These are phyloP conservation scores for Fusarium buxicola DNA, from an alignment of 2,329 filamentous ascomycete species.

Conservation along the genomic window DNA sequence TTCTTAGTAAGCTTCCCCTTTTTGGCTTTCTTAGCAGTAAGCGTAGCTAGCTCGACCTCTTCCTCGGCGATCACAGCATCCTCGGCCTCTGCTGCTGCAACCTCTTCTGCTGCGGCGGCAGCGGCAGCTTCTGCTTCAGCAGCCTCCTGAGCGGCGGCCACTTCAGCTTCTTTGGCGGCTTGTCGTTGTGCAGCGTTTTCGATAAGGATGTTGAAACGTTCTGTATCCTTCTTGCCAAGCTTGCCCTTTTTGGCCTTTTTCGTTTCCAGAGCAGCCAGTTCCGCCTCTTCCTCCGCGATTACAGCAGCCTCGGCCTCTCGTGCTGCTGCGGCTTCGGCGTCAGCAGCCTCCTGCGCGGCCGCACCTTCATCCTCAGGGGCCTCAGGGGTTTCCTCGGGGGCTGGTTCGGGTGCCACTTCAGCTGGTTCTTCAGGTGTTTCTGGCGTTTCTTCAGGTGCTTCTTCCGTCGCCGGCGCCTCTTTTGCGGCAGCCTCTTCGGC, in stretches of 20 bases:
- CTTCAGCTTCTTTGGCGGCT: slow-evolving; percentile 35
- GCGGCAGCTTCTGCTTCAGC: slow-evolving; percentile 20
- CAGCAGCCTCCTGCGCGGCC: slow-evolving; percentile 24
- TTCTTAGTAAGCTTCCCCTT: slow-evolving; percentile 40
- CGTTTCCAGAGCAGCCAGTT: slow-evolving; percentile 33
- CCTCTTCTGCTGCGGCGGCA: slow-evolving; percentile 20
- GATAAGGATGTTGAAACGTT: slow-evolving; percentile 33
- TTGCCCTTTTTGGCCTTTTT: slow-evolving; percentile 42
- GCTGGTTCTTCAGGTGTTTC: slow-evolving; percentile 29
- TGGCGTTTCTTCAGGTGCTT: slow-evolving; percentile 24
- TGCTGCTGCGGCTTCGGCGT: slow-evolving; percentile 10
- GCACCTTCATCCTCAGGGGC: slow-evolving; percentile 21
- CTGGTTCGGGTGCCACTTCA: slow-evolving; percentile 28
- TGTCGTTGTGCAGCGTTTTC: slow-evolving; percentile 34
- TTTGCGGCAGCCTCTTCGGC: slow-evolving; percentile 43
- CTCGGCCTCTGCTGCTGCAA: slow-evolving; percentile 32
- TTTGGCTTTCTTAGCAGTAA: slow-evolving; percentile 39
- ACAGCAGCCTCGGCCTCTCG: slow-evolving; percentile 31
- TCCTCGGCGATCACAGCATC: slow-evolving; percentile 30
- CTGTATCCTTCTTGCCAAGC: slow-evolving; percentile 38
- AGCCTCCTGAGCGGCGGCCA: slow-evolving; percentile 42
- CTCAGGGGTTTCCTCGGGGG: slow-evolving; percentile 5
- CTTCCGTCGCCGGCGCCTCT: slow-evolving; percentile 42
- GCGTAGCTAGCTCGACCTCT: slow-evolving; percentile 38
- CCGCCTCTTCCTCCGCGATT: slow-evolving; percentile 38